These are phyloP conservation scores for Posidonia oceanica DNA, from an alignment of 116 monocot genomes.

Conservation along the genomic window DNA sequence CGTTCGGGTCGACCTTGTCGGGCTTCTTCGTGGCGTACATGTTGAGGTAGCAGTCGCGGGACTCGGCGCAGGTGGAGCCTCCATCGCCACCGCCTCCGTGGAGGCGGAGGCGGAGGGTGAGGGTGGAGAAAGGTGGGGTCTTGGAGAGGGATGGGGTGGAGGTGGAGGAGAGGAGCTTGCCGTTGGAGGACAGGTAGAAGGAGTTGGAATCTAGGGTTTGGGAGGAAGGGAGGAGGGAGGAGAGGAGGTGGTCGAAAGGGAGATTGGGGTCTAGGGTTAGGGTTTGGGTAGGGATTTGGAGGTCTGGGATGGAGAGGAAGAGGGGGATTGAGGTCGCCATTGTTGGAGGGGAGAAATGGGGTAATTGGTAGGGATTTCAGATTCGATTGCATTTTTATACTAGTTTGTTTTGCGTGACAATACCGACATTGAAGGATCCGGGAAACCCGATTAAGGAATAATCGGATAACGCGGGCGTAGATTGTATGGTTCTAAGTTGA, in stretches of 20 bases:
- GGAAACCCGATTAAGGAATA: too few species aligned
- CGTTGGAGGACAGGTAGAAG: conserved; percentile 53
- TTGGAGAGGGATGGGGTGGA: conserved; percentile 16
- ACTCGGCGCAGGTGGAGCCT: conserved; percentile 88
- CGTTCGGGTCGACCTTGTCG: conserved; percentile 96
- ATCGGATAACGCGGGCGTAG: too few species aligned
- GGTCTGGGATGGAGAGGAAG: conserved; percentile 4
- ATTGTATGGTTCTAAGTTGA: too few species aligned
- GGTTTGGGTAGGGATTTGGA: conserved; percentile 4
- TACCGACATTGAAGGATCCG: too few species aligned
- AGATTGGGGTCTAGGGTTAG: conserved; percentile 2
- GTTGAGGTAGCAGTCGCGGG: conserved; percentile 96
- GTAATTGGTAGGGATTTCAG: not conserved
- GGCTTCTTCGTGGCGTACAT: conserved; percentile 96
- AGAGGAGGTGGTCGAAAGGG: not conserved
- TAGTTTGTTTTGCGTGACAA: too few species aligned
- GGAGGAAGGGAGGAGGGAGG: not conserved
- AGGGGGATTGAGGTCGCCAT: not conserved
- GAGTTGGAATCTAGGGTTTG: conserved; percentile 11
- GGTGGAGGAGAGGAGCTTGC: conserved; percentile 35
- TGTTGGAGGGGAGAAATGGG: not conserved
- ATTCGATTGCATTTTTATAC: too few species aligned
- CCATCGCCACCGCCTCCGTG: conserved; percentile 91
- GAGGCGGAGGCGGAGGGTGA: conserved; percentile 51
- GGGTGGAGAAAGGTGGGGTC: conserved; percentile 16